Base-by-base conservation (phyloP, 148 eudicot genomes). In the Rhododendron ferrugineum region DNA sequence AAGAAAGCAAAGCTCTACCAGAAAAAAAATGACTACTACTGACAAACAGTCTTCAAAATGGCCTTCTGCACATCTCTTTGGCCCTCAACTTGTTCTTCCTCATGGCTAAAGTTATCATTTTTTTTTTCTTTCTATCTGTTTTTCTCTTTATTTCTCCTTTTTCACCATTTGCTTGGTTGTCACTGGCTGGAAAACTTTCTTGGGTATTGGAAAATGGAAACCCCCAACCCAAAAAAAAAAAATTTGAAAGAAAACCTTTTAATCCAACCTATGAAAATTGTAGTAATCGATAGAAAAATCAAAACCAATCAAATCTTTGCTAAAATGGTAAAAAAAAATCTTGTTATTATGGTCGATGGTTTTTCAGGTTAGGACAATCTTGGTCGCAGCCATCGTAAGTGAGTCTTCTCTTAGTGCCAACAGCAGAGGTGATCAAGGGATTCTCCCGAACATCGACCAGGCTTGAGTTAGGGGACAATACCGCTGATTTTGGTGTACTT, bases 341-440 rank as follows among this genome's bases (percentile, higher is more conserved):
- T 40, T 46, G 30, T 70, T 60, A 62, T 60, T 79, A 83, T 11
- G 42, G 50, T 14, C 60, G 78, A 23, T 30, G 49, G 36, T 22
- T 36, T 75, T 87, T 87, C 52, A 42, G 52, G 9, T 34, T 36
- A 72, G 79, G 62, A 28, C 84, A 75, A 70, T 81, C 34, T 11
- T 79, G 86, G 42, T 16, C 22, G 20, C 26, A 79, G 49, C 58
- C 81, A 23, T 36, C 20, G 84, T 42, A 84, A n/a, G 86, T 75
- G 30, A 84, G 86, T 23, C 84, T 86, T 78, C 89, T 85, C 82
- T 84, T 87, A 16, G 58, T 32, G 50, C 86, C 89, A 84, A n/a
- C 80, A 80, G 22, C 84, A 11, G 83, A 72, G 36, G 85, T 70
- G 32, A 64, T 64, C 49, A 83, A 82, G 46, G 86, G 80, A 79